Evolutionary conservation across 2,329 filamentous ascomycete genomes (phyloP), one percentile per base, ranked within the genome.

Genomic region (Aspergillus tanneri): DNA sequence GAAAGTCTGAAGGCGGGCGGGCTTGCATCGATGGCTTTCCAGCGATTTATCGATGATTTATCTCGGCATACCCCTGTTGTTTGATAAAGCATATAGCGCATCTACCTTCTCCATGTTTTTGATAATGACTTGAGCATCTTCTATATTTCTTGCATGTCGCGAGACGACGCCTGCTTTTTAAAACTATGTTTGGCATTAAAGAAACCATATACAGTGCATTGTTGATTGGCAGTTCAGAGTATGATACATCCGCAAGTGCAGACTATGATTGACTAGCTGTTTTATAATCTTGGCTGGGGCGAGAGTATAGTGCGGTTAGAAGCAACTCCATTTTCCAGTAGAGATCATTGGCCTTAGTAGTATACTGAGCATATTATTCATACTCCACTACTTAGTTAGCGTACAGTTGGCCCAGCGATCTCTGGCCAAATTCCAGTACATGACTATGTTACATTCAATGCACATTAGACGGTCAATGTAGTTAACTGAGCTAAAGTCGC

Each of bases 11-110:
- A 56, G 55, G 61, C 65, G 59, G 61, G 66, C 65, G 61, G 65
- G 66, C 65, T 65, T 68, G 65, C 59, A 52, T 60, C 51, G 32
- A 58, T 50, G 38, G 53, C 47, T 55, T 57, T 57, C 49, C 54
- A 53, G 42, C 41, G 54, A 53, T 50, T 53, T 45, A 56, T 53
- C 50, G 50, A 49, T 44, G 49, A 36, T 53, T 49, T 53, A 53
- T 53, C 54, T 56, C 53, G 59, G 54, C 43, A 50, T 52, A 50
- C 53, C 53, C 52, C 38, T 62, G 58, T 59, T 59, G 61, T 58
- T 55, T 67, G 58, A 57, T 64, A 60, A 53, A 68, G 64, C 65
- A 67, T 67, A 63, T 62, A 66, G 63, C 63, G 64, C 60, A 56
- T 60, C 48, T 54, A 53, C 50, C 46, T 48, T 50, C 38, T 47